Percentiles rank a stretch among this genome's conserved stretches.
These are phyloP conservation scores for Thalassiosira exigua DNA, from an alignment of 352 stramenopile species.

Conservation along the genomic window DNA sequence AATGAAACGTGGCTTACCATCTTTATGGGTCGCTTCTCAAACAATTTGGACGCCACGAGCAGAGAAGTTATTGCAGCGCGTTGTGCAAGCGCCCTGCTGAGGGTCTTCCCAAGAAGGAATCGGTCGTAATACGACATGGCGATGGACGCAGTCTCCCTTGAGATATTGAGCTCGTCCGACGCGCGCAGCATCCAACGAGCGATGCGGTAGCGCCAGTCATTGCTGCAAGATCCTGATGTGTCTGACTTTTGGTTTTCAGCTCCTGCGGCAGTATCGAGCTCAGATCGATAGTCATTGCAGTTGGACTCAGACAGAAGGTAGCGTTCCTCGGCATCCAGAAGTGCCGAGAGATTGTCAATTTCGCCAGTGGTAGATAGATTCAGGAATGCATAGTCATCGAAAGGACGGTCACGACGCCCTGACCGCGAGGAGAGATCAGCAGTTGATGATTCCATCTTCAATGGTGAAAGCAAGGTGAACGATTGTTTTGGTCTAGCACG, in stretches of 20 bases:
- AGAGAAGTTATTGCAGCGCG: slow-evolving; percentile 38
- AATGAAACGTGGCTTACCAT: slow-evolving; percentile 20
- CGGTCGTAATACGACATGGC: slow-evolving; percentile 37
- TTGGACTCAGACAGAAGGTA: slow-evolving; percentile 1
- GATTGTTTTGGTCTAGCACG: no score
- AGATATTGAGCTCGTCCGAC: slow-evolving; percentile 37
- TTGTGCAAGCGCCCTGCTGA: slow-evolving; percentile 25
- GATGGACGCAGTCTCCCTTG: slow-evolving; percentile 34
- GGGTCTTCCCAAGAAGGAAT: slow-evolving; percentile 1
- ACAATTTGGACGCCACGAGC: slow-evolving; percentile 43
- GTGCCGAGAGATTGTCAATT: slow-evolving; percentile 4
- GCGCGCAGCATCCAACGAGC: slow-evolving; percentile 42
- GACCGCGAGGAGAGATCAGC: no score
- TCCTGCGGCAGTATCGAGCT: slow-evolving; percentile 2
- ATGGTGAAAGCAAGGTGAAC: no score
- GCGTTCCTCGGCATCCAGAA: background rate
- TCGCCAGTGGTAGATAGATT: background rate
- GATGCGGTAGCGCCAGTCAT: slow-evolving; percentile 50
- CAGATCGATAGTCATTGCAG: background rate
- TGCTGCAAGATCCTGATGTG: background rate
- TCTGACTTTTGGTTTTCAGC: background rate
- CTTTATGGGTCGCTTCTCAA: slow-evolving; percentile 40
- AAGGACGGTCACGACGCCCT: background rate
- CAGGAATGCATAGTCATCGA: slow-evolving; percentile 3
- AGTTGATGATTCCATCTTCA: no score